A percentile compares a stretch with the other conserved stretches of the same genome.
These are phyloP conservation scores for Tylopilus rubrobrunneus DNA, from an alignment of 768 basidiomycete genomes.

Conservation along the genomic window DNA sequence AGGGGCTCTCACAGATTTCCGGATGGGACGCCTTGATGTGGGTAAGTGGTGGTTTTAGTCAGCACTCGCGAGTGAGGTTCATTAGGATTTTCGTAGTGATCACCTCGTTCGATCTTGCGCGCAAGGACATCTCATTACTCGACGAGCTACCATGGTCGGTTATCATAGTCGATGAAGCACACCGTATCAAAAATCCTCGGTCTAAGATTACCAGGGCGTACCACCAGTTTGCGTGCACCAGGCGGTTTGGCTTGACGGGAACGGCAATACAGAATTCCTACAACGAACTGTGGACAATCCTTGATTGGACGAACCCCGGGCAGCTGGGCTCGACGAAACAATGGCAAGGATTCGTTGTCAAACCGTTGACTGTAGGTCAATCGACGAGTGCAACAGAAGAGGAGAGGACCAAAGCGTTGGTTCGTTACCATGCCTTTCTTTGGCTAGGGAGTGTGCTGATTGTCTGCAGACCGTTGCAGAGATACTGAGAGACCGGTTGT, in stretches of 20 bases:
- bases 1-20: constrained; percentile 65
- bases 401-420: constrained; percentile 52
- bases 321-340: constrained; percentile 66
- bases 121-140: constrained; percentile 65
- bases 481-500: constrained; percentile 57
- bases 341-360: constrained; percentile 72
- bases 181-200: constrained; percentile 77
- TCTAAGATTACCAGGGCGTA: constrained; percentile 67
- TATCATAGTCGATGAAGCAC: constrained; percentile 85
- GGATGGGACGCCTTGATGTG: constrained; percentile 78
- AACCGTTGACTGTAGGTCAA: constrained; percentile 67
- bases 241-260: constrained; percentile 85
- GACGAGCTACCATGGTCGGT: constrained; percentile 68
- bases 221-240: constrained; percentile 59
- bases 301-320: constrained; percentile 90
- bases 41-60: constrained; percentile 42
- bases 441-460: background rate
- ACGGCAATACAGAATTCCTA: constrained; percentile 86
- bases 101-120: constrained; percentile 75
- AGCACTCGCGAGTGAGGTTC: background rate
- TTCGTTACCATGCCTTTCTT: constrained; percentile 24
- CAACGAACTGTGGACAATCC: constrained; percentile 85
- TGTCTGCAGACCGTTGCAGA: constrained; percentile 49
- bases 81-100: constrained; percentile 48
- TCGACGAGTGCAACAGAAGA: constrained; percentile 60